These are phyloP conservation scores for Macrophomina tecta DNA, from an alignment of 2,329 filamentous ascomycete genomes.

Conservation along the genomic window DNA sequence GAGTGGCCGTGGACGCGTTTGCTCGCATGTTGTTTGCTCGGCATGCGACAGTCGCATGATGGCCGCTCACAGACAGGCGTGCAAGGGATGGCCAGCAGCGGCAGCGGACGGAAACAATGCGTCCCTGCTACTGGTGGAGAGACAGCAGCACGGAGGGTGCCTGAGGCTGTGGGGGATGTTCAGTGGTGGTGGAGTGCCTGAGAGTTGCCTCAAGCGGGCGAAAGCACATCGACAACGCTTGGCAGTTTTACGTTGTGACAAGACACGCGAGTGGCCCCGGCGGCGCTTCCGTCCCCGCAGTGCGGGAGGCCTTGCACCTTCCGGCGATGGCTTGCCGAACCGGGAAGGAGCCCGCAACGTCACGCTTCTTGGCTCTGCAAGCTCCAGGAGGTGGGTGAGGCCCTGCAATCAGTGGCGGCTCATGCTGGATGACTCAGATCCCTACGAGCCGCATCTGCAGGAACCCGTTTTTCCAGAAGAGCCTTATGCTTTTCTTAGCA, in stretches of 20 bases:
- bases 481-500: conserved; percentile 6
- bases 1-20: not conserved
- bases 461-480: conserved; percentile 6
- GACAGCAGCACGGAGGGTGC: conserved; percentile 1
- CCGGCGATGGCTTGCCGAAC: not conserved
- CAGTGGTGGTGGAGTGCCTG: not conserved
- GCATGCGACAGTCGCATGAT: not conserved
- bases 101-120: not conserved
- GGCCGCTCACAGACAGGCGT: not conserved
- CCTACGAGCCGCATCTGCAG: conserved; percentile 9
- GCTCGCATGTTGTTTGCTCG: not conserved
- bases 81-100: not conserved
- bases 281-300: not conserved
- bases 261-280: not conserved
- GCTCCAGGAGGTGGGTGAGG: not conserved
- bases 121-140: not conserved
- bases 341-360: not conserved
- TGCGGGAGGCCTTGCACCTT: not conserved
- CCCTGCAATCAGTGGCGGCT: not conserved
- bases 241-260: conserved; percentile 6
- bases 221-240: not conserved
- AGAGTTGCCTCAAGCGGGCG: conserved; percentile 1
- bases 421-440: not conserved
- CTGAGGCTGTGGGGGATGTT: conserved; percentile 1
- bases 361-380: not conserved